phyloP scores from a whole-genome alignment of 208 protist species.

The Vickermania ingenoplastis region DNA sequence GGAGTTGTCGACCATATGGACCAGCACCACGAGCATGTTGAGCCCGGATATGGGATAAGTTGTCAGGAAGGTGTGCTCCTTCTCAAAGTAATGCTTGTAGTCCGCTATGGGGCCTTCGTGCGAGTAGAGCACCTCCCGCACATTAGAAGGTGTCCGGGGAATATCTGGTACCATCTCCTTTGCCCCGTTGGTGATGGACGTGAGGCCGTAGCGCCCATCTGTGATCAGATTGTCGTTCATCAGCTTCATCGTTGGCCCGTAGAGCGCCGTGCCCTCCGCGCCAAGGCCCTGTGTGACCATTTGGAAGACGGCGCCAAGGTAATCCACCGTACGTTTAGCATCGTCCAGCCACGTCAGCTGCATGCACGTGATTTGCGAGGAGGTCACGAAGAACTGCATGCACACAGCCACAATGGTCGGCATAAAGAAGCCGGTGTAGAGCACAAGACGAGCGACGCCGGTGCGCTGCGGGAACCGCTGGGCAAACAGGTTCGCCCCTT shows the following conservation, averaged over 20 bases:
- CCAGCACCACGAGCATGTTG: not conserved
- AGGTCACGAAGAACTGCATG: not conserved
- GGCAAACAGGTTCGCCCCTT: not conserved
- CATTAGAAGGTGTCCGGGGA: not conserved
- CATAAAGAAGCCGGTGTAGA: not conserved
- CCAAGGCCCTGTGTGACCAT: not conserved
- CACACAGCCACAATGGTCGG: not conserved
- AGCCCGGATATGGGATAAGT: not conserved
- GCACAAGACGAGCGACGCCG: not conserved
- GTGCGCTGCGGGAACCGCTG: not conserved
- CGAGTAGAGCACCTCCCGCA: not conserved
- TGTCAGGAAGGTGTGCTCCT: not conserved
- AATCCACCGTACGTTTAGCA: not conserved
- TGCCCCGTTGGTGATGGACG: not conserved
- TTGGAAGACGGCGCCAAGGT: not conserved
- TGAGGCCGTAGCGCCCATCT: not conserved
- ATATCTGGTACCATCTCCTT: not conserved
- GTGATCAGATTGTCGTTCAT: not conserved
- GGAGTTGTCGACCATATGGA: constrained; percentile 1
- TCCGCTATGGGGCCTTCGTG: not conserved
- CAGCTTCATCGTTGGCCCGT: not conserved
- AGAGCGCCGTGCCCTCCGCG: not conserved
- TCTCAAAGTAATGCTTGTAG: not conserved
- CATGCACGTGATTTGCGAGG: not conserved
- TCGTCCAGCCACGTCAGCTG: not conserved